Conservation (phyloP, 2,329 filamentous ascomycete species). For the Ampelomyces quisqualis region DNA sequence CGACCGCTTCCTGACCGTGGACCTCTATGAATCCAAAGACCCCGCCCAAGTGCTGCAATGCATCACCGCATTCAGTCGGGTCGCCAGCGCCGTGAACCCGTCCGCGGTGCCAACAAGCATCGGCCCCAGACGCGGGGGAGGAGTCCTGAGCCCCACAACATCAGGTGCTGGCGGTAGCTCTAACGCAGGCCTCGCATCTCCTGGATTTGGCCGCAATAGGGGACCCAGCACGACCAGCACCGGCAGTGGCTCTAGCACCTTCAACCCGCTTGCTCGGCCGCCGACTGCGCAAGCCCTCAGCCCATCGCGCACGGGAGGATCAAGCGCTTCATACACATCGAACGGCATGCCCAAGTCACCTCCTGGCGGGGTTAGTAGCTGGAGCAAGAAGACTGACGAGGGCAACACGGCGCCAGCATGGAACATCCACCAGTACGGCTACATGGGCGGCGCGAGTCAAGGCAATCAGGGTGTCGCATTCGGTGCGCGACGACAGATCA, state of each 20-base stretch:
- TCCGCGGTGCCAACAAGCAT: constrained; percentile 72
- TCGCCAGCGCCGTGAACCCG: constrained; percentile 74
- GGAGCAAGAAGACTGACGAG: constrained; percentile 85
- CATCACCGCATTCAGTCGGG: constrained; percentile 84
- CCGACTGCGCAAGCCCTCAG: constrained; percentile 45
- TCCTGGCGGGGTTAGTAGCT: constrained; percentile 70
- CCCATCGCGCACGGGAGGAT: constrained; percentile 51
- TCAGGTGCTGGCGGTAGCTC: constrained; percentile 28
- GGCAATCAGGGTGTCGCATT: constrained; percentile 93
- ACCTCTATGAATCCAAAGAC: constrained; percentile 93
- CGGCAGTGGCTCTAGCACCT: constrained; percentile 47
- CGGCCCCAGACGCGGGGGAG: constrained; percentile 65
- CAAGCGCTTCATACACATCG: constrained; percentile 60
- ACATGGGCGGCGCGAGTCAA: constrained; percentile 96
- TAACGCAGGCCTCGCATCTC: constrained; percentile 30
- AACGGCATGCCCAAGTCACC: constrained; percentile 51
- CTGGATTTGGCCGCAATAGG: constrained; percentile 36
- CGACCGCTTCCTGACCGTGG: constrained; percentile 95
- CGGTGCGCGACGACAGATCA: constrained; percentile 89
- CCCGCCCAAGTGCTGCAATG: constrained; percentile 95
- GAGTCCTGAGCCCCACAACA: constrained; percentile 37
- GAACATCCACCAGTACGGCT: constrained; percentile 97
- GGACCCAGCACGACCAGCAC: constrained; percentile 51
- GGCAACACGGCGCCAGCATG: constrained; percentile 81
- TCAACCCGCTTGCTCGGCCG: constrained; percentile 47